Evolutionary conservation across 768 basidiomycete genomes (phyloP), one percentile per base, ranked within the genome.

Genomic region (Ephemerocybe angulata): DNA sequence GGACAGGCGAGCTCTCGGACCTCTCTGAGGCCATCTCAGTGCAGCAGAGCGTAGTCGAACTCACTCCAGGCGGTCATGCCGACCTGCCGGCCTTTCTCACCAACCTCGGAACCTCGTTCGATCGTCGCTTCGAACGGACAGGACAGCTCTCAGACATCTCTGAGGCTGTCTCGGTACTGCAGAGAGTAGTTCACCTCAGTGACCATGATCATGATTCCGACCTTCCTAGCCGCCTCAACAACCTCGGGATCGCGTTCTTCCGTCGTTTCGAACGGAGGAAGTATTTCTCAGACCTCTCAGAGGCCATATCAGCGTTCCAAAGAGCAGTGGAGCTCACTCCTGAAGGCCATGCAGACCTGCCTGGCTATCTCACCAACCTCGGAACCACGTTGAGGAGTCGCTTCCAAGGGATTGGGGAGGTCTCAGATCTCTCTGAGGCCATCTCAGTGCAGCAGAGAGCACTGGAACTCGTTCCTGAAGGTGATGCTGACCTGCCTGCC

Each of bases 391-490:
- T 50, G 21, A 38, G 22, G 19, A n/a, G 19, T 42, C 65, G 52
- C 35, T 74, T 64, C 53, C 61, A 65, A 25, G 25, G 50, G 22
- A 58, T 65, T 3, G 66, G 70, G 1, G 51, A 58, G n/a, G 48
- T 53, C 21, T 47, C 58, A 13, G 68, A 69, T 54, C 17, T 44
- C 21, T n/a, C n/a, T 25, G 42, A 19, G 15, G n/a, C 42, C 42
- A 44, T 44, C 21, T 44, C 42, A 44, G 2, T 12, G 2, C 24
- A 43, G 2, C 4, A 25, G 19, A 29, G 13, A 13, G 42, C 42
- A 13, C n/a, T 44, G 5, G 3, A 19, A 13, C 21, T 25, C 19
- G 25, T 25, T 25, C 42, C n/a, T 13, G 19, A 35, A 35, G 33
- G 17, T 35, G 8, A 35, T 17, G 8, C 33, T 35, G 33, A 35